phyloP scores from a whole-genome alignment of 768 basidiomycete species.

The Collybiopsis confluens region DNA sequence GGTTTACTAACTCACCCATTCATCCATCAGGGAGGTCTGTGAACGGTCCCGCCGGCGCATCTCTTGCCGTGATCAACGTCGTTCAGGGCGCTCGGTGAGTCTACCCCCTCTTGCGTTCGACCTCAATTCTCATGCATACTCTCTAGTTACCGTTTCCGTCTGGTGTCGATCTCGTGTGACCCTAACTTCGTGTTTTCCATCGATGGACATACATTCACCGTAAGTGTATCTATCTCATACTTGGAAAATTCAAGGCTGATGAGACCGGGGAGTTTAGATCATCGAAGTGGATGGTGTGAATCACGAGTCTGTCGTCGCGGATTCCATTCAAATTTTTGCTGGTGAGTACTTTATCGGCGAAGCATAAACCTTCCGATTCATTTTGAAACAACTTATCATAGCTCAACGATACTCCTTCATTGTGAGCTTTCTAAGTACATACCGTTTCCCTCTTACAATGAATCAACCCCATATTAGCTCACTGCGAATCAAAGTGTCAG shows the following conservation, averaged over 20 bases:
- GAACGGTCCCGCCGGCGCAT: conserved; percentile 11
- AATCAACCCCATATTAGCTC: conserved; percentile 1
- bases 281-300: conserved; percentile 20
- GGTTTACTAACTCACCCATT: conserved; percentile 1
- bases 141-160: conserved; percentile 26
- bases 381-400: neutral
- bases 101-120: neutral
- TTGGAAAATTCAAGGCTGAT: too few relatives aligned
- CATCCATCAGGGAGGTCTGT: conserved; percentile 8
- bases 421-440: too few relatives aligned
- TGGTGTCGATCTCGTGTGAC: conserved; percentile 24
- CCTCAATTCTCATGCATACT: conserved; percentile 10
- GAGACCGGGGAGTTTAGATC: conserved; percentile 10
- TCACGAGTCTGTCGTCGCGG: conserved; percentile 19
- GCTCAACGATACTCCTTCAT: conserved; percentile 18
- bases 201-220: conserved; percentile 24
- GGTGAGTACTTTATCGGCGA: neutral
- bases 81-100: conserved; percentile 6
- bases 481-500: conserved; percentile 21
- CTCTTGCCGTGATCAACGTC: conserved; percentile 20
- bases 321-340: conserved; percentile 15
- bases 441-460: too few relatives aligned
- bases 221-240: conserved; percentile 10
- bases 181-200: conserved; percentile 24
- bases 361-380: neutral